Conservation (phyloP, 805 yeast species). For the Maudiozyma bulderi region DNA sequence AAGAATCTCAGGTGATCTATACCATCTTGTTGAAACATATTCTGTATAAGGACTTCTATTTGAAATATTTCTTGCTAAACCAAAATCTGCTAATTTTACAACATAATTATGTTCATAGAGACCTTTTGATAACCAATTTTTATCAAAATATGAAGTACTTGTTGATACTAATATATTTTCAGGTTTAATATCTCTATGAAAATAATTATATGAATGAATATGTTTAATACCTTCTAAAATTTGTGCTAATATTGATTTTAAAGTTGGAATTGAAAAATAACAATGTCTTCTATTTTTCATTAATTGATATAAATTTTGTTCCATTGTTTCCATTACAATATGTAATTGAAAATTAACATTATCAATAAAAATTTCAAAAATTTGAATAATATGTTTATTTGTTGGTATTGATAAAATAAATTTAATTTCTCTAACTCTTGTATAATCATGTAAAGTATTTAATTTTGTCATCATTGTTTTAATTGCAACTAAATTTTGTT, state of each 20-base stretch:
- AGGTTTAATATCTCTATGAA: constrained; percentile 89
- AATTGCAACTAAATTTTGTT: constrained; percentile 54
- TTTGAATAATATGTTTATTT: constrained; percentile 62
- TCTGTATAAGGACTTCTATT: constrained; percentile 54
- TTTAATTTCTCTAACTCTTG: constrained; percentile 53
- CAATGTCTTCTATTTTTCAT: constrained; percentile 51
- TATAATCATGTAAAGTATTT: constrained; percentile 43
- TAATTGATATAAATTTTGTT: constrained; percentile 68
- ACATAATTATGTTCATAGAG: constrained; percentile 37
- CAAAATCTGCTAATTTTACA: constrained; percentile 72
- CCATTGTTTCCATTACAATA: constrained; percentile 84
- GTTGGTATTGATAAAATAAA: constrained; percentile 61
- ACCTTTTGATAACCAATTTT: constrained; percentile 21
- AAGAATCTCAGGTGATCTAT: constrained; percentile 72
- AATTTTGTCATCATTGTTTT: constrained; percentile 62
- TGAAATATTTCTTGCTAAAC: constrained; percentile 54
- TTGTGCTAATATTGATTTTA: constrained; percentile 63
- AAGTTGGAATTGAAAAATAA: constrained; percentile 46
- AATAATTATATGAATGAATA: constrained; percentile 53
- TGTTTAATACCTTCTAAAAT: constrained; percentile 69
- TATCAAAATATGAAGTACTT: constrained; percentile 42
- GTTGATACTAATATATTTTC: constrained; percentile 75
- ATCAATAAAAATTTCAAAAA: constrained; percentile 76
- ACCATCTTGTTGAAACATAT: constrained; percentile 80
- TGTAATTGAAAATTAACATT: constrained; percentile 47